Base-by-base conservation (phyloP, 192 early-diverging fungal genomes). In the Coemansia sp. region DNA sequence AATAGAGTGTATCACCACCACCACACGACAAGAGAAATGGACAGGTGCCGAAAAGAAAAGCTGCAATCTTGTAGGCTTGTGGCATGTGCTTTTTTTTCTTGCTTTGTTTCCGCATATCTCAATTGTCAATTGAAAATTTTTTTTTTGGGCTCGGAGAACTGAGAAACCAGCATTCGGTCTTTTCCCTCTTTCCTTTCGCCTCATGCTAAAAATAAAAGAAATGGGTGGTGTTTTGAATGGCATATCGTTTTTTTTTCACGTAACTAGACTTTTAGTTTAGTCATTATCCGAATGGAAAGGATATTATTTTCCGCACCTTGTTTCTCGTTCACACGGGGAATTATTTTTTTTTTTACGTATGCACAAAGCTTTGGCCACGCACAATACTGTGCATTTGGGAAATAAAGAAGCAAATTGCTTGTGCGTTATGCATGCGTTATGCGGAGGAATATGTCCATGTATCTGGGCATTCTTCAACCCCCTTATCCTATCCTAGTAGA, bases 91-190 rank as follows among this genome's bases (percentile, higher is more conserved):
- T 37, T 37, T 37, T 7, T 37, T 37, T 37, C n/a, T n/a, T n/a
- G n/a, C n/a, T n/a, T n/a, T n/a, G 35, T 37, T 37, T 37, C 35
- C 35, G 35, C n/a, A n/a, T n/a, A n/a, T n/a, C 35, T 37, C 35
- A 37, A 37, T 37, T 3, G 43, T 46, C n/a, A 46, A 20, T 15
- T 13, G 39, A 20, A 40, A 40, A 40, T 40, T 37, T 8, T 37
- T 40, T 40, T 39, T 46, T 46, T 46, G 43, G 43, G 20, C 43
- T 46, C 43, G 43, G 43, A 46, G 43, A 46, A 46, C 43, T 20
- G 43, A 8, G 5, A 37, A 34, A 34, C 33, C 12, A 46, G 18
- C n/a, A 46, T 46, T 46, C 20, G 16, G 16, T 46, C 43, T 46
- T 20, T 46, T 46, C n/a, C n/a, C n/a, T n/a, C n/a, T 46, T 7